These are phyloP conservation scores for Penicillium fuscoglaucum DNA, from an alignment of 2,329 filamentous ascomycete species.

Conservation along the genomic window DNA sequence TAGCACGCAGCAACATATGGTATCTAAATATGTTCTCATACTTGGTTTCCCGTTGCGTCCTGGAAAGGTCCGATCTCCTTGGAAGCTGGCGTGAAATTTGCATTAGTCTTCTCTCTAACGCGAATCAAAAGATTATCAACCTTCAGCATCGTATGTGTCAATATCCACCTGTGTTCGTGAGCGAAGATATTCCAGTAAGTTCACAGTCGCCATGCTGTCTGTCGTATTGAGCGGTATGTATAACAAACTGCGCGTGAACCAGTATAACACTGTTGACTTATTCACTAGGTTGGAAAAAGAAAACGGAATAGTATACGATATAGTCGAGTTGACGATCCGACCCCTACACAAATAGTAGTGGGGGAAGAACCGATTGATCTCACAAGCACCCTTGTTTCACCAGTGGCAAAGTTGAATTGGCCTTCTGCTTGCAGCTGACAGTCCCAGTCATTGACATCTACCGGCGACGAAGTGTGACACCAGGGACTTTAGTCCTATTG, in stretches of 20 bases:
- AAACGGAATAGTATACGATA: not conserved
- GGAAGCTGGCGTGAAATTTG: not conserved
- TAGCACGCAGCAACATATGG: not conserved
- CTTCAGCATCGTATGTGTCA: not conserved
- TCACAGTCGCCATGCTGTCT: not conserved
- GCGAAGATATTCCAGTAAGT: not conserved
- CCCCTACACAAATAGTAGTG: not conserved
- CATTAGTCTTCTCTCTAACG: not conserved
- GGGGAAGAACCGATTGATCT: not conserved
- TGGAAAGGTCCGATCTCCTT: not conserved
- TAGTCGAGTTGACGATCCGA: not conserved
- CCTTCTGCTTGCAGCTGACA: not conserved
- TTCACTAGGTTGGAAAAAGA: not conserved
- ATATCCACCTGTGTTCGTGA: not conserved
- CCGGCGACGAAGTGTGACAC: not conserved
- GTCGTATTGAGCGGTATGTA: not conserved
- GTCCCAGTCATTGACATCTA: not conserved
- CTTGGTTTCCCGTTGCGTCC: not conserved
- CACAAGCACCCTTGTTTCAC: not conserved
- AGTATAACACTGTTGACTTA: not conserved
- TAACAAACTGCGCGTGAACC: not conserved
- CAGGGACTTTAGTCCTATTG: not conserved
- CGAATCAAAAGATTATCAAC: not conserved
- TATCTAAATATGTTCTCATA: not conserved
- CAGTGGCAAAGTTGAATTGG: not conserved